Evolutionary conservation across 1,284 basidiomycete species (phyloP), one percentile per base, ranked within the genome.

Genomic region (Sporisorium exsertum): DNA sequence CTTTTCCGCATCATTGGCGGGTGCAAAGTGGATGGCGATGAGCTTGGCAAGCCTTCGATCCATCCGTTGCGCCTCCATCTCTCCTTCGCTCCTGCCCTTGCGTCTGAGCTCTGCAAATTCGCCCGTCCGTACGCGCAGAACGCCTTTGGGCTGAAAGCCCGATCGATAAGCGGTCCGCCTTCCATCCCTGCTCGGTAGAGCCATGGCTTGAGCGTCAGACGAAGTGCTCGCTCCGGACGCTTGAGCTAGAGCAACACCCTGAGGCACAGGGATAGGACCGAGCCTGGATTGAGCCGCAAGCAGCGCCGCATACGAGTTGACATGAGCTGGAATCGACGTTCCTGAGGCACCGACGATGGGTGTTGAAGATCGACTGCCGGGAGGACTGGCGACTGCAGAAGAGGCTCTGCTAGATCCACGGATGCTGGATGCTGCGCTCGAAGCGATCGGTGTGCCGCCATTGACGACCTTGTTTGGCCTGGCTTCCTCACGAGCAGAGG

Each of bases 91-190:
- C 9, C 68, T 42, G 0, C 52, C 45, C 27, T 67, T 69, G 15
- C 60, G 56, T 24, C 80, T 57, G 43, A 58, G 35, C 43, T 61
- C 59, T 29, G 61, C 42, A 35, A 78, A 83, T 22, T 79, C 80
- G 33, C 61, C 65, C 2, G 76, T 79, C 6, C 79, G 40, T 5
- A 75, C 40, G n/a, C 80, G 63, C 15, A 77, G 49, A 12, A 77
- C 77, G 10, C 81, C 81, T 40, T 78, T 81, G 5, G 81, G 81
- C 55, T 83, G 81, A 50, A 82, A 83, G 1, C 78, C 78, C 10
- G 77, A 61, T 49, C 78, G 64, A 51, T 80, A 79, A 5, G 74
- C 64, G 27, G 74, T 69, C 29, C 49, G 32, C 18, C 74, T 47
- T 24, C 69, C 74, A 40, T 65, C 64, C n/a, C 56, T 35, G 43